phyloP scores from a whole-genome alignment of 148 eudicot species.

The Polygonum maritimum region DNA sequence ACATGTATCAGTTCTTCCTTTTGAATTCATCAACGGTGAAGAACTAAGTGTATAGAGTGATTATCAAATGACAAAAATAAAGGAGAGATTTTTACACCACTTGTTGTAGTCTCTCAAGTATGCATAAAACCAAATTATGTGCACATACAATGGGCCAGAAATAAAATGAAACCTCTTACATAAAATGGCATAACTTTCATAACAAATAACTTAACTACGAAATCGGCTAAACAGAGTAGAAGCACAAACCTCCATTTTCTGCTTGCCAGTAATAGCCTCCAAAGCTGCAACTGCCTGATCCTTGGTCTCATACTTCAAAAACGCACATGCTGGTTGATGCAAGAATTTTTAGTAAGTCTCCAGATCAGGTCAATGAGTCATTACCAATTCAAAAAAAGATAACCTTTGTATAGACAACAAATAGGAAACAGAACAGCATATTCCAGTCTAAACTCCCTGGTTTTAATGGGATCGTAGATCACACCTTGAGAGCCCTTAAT shows the following conservation, averaged over 20 bases:
- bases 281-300: constrained; percentile 94
- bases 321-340: constrained; percentile 67
- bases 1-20: background rate
- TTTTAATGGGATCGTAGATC: background rate
- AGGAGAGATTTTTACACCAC: background rate
- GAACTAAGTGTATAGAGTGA: background rate
- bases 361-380: constrained; percentile 9
- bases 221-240: background rate
- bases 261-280: constrained; percentile 79
- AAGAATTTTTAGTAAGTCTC: constrained; percentile 7
- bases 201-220: background rate
- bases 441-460: background rate
- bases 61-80: background rate
- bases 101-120: background rate
- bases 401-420: background rate
- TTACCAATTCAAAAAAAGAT: background rate
- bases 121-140: background rate
- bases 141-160: background rate
- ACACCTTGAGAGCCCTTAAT: background rate
- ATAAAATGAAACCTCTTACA: background rate
- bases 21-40: background rate
- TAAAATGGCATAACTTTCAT: background rate
- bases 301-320: constrained; percentile 89
- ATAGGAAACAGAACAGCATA: background rate
- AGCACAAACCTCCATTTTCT: constrained; percentile 83